Evolutionary conservation across 495 filamentous ascomycete genomes (phyloP).

Genomic region (Daldinia loculata): DNA sequence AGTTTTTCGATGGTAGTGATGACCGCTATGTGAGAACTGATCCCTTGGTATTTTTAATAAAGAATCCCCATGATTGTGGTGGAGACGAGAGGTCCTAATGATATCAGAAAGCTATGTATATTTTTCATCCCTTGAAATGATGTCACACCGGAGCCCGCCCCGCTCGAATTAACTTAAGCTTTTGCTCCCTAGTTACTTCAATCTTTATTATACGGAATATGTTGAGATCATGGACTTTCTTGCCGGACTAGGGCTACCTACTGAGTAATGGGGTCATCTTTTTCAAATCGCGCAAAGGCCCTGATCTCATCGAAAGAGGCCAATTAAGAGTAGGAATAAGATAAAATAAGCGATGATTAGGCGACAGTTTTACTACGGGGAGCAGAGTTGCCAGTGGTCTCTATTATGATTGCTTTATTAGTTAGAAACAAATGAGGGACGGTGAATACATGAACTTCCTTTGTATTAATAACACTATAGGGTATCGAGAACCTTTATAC

Average conservation of each 20-base stretch:
- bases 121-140: background rate
- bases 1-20: background rate
- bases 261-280: background rate
- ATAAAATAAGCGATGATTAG: background rate
- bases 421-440: background rate
- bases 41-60: background rate
- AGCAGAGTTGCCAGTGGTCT: background rate
- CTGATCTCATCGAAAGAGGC: background rate
- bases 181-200: background rate
- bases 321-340: background rate
- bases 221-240: background rate
- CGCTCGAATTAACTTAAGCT: background rate
- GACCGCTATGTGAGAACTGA: background rate
- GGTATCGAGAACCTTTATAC: background rate
- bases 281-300: background rate
- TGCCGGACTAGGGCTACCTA: background rate
- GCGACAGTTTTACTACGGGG: background rate
- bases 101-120: background rate
- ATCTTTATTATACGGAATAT: background rate
- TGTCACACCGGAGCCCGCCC: background rate
- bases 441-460: background rate
- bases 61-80: background rate
- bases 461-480: background rate
- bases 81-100: background rate
- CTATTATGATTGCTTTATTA: background rate